Percentiles rank a stretch among this genome's conserved stretches.
Evolutionary conservation across 331 rosid genomes (phyloP).

Genomic region (Stylosanthes scabra): DNA sequence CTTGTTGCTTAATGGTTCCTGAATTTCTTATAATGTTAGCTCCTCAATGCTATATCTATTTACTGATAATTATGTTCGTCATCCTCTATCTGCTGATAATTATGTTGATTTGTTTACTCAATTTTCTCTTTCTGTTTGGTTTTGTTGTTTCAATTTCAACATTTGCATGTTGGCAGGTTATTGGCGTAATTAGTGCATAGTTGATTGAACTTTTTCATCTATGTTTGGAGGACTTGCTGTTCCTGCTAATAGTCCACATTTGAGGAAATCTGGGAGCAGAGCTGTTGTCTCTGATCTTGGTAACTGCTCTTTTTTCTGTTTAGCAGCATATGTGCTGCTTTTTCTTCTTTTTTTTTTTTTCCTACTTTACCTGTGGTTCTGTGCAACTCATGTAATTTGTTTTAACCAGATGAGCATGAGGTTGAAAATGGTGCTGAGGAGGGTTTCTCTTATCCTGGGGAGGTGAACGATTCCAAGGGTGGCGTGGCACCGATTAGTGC

Average conservation of each 20-base stretch:
- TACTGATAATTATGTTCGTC: no score
- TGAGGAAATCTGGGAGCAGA: conserved; percentile 97
- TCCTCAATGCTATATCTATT: neutral
- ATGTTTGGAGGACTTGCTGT: conserved; percentile 81
- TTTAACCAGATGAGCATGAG: conserved; percentile 57
- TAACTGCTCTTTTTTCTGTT: conserved; percentile 41
- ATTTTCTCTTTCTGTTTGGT: neutral
- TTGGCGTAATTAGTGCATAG: conserved; percentile 35
- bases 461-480: conserved; percentile 61
- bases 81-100: neutral
- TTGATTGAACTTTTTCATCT: conserved; percentile 55
- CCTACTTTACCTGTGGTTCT: neutral
- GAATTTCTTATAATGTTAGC: conserved; percentile 20
- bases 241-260: conserved; percentile 87
- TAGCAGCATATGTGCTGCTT: no score
- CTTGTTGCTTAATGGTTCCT: neutral
- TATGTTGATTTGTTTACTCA: neutral
- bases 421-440: conserved; percentile 77
- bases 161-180: conserved; percentile 49
- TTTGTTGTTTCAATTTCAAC: conserved; percentile 37
- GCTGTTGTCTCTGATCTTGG: conserved; percentile 82
- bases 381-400: conserved; percentile 35
- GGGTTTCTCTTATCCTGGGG: conserved; percentile 54
- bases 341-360: no score
- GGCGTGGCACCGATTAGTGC: conserved; percentile 49